Conservation (phyloP, 208 protist species). For the Histomonas meleagridis region DNA sequence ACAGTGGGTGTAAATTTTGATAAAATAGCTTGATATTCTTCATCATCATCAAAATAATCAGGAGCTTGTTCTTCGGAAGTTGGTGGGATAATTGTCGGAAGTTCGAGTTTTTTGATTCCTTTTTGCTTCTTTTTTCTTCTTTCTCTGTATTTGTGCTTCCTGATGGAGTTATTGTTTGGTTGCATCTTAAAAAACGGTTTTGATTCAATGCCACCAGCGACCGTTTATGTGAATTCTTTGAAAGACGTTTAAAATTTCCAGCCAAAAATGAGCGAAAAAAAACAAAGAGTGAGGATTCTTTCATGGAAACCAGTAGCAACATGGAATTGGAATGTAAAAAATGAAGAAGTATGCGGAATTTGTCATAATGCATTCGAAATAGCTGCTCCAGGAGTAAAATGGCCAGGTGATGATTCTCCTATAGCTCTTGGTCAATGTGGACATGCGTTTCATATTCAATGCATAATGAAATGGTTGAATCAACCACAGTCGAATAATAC, state of each 20-base stretch:
- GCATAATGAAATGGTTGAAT: conserved; percentile 12
- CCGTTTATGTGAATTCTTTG: too few relatives aligned
- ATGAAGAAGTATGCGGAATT: neutral
- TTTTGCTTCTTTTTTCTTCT: neutral
- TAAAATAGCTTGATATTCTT: neutral
- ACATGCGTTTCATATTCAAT: conserved; percentile 36
- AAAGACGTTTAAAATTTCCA: too few relatives aligned
- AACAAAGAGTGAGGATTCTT: neutral
- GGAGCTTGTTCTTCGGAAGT: too few relatives aligned
- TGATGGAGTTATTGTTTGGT: too few relatives aligned
- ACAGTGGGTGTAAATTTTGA: neutral
- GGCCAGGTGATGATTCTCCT: conserved; percentile 15
- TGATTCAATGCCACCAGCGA: too few relatives aligned
- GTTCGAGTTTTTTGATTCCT: neutral
- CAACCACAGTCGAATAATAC: neutral
- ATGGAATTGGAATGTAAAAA: conserved; percentile 26
- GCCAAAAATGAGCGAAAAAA: neutral
- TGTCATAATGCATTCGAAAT: conserved; percentile 14
- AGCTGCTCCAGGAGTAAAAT: conserved; percentile 16
- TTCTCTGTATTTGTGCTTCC: neutral
- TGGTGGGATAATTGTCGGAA: neutral
- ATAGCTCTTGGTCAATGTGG: conserved; percentile 2
- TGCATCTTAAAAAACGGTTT: too few relatives aligned
- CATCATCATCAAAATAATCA: neutral
- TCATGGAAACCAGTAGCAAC: neutral